Evolutionary conservation across 441 rosid species (phyloP), one percentile per base, ranked within the genome.

Genomic region (Adansonia rubrostipa): DNA sequence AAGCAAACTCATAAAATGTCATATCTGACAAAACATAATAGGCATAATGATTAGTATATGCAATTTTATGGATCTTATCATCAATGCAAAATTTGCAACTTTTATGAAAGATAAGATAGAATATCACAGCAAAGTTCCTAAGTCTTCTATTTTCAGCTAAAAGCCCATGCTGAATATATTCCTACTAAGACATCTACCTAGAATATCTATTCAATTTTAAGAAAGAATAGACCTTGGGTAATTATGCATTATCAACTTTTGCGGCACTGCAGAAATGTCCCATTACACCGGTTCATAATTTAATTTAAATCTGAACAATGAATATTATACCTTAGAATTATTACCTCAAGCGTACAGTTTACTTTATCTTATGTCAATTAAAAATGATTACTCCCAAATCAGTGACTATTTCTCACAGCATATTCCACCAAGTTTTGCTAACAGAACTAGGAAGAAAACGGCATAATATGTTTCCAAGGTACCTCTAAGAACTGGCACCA

Each of bases 401-500:
- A 15, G 24, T 40, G 24, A 40, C 10, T 42, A 65, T 8, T 36
- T 3, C 5, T 36, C 5, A 3, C 5, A 3, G 5, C 40, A 36
- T 3, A 3, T 36, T 3, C 5, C 40, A 36, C 40, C 4, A 4
- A 0, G 5, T 36, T 36, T 36, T 28, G 33, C 40, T 36, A 36
- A 36, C 5, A 36, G 5, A 19, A 36, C 0, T n/a, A 48, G 20
- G 62, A 71, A 72, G 48, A 24, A 6, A 54, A 71, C 14, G 66
- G 20, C 33, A 79, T 4, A 22, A 56, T 42, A 74, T 15, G 2
- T 33, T 56, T 33, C 22, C 13, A 75, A 68, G 61, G 54, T 86
- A 96, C 98, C 96, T 93, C 98, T 78, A 96, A 87, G 83, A 96
- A 96, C 80, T 94, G 92, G 86, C 99, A 96, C 99, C 99, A 94